Base-by-base conservation (phyloP, 2,329 filamentous ascomycete genomes). In the Xylaria sp. region DNA sequence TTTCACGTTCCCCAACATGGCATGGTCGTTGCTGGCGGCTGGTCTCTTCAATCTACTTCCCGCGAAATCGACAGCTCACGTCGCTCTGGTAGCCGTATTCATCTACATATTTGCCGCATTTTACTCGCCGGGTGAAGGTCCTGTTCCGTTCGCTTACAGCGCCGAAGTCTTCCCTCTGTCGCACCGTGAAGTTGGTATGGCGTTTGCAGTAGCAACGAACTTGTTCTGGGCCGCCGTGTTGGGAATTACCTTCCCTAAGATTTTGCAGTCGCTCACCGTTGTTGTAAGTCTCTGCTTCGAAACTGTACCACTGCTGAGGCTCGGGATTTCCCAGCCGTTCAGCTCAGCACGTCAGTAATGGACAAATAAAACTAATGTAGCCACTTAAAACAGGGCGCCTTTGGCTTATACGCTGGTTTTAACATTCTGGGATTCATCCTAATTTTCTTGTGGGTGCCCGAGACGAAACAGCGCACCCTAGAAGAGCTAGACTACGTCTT, bases 161-260 rank as follows among this genome's bases (percentile, higher is more conserved):
- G 89, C 90, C 46, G 90, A 92, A 77, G 89, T 92, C 2, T 92
- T 90, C 77, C 90, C 91, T 0, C 84, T 92, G 0, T 90, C 89
- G 1, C 90, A 92, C 76, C 86, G 91, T 74, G 91, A 92, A 76
- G 85, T 92, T 33, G 91, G 90, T 63, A 92, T 93, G 91, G 86
- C 86, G 0, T 91, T 86, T 80, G 87, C 89, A 7, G 90, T 92
- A 5, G 88, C 90, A 1, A 91, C 89, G 0, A 91, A 89, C 71
- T 82, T 91, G 13, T 86, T 86, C 76, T 88, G 85, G 85, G 88
- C 87, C 0, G 83, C 86, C 0, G 85, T 91, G 0, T 79, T 90
- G 61, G 85, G 85, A 15, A 86, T 92, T 56, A 90, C 88, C 0
- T 89, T 90, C 73, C 89, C 89, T 1, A 81, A 86, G 54, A 85